Evolutionary conservation across 257 asterid genomes (phyloP).

Genomic region (Nicotiana otophora): DNA sequence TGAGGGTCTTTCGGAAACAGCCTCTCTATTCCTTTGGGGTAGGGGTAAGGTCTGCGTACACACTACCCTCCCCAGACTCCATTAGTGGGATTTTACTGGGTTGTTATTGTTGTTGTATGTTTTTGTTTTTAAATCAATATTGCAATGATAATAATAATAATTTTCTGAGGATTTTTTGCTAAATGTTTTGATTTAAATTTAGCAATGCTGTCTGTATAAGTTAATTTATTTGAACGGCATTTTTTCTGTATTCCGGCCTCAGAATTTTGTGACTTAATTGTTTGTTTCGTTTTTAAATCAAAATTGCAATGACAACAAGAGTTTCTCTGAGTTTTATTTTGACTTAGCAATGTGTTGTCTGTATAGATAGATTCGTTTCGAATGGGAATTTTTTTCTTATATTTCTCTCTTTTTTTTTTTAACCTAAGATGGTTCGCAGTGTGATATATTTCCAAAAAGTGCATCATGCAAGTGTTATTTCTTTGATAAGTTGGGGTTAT

Average conservation of each 20-base stretch:
- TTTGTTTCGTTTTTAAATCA: neutral
- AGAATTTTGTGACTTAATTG: neutral
- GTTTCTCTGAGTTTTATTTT: neutral
- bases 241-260: neutral
- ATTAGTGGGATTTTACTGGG: no score
- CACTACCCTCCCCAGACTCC: no score
- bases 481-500: slow-evolving; percentile 64
- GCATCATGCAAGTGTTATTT: slow-evolving; percentile 87
- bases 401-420: neutral
- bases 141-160: neutral
- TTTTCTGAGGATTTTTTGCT: neutral
- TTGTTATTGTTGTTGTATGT: no score
- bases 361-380: neutral
- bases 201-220: neutral
- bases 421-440: slow-evolving; percentile 56
- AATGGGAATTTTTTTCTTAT: neutral
- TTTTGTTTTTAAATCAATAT: neutral
- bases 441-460: slow-evolving; percentile 64
- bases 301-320: neutral
- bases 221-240: neutral
- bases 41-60: no score
- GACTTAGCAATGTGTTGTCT: neutral
- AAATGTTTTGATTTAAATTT: neutral
- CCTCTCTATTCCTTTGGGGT: no score
- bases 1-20: no score